Base-by-base conservation (phyloP, 768 basidiomycete genomes). In the Serendipita sp. region DNA sequence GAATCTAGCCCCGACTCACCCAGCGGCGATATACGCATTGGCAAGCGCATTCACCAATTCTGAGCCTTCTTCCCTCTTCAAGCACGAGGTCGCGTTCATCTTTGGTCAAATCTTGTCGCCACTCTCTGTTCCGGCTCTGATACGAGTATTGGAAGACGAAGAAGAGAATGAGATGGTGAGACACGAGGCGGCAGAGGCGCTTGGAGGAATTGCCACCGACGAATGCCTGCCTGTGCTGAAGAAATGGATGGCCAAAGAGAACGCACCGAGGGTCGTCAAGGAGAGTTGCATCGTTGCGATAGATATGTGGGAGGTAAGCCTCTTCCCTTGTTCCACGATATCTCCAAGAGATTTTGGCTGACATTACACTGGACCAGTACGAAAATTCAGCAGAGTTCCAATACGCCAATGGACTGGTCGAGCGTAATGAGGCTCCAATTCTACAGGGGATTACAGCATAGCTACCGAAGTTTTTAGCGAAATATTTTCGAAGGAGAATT, bases 31-130 rank as follows among this genome's bases (percentile, higher is more conserved):
- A 3, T 83, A 92, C 67, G 93, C 94, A 3, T 85, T 99, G 32
- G 90, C 93, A 0, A 82, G 83, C 46, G 96, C 96, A 1, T 98
- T 99, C 74, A 75, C 78, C 1, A 37, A 10, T 2, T 54, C 46
- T 11, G 10, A 13, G 64, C 62, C 60, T 51, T 60, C 56, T 16
- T 65, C n/a, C 30, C 18, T 62, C 46, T 67, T 32, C 69, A 95
- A 94, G 68, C 96, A 99, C 74, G 96, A 99, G 74, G 92, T 99
- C 54, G 96, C 96, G 1, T 99, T 97, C 74, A 88, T 99, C 51
- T 97, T 98, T 71, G 96, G 96, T 11, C 96, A 99, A 76, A 81
- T 99, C 47, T 83, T 91, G 62, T 92, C 91, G 1, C 79, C 86
- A 3, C 85, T 93, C 72, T 88, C 92, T 0, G 88, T 98, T 24